Percentiles rank a stretch among this genome's conserved stretches.
Conservation (phyloP, 2,329 filamentous ascomycete genomes). For the Waltergamsia citrina region DNA sequence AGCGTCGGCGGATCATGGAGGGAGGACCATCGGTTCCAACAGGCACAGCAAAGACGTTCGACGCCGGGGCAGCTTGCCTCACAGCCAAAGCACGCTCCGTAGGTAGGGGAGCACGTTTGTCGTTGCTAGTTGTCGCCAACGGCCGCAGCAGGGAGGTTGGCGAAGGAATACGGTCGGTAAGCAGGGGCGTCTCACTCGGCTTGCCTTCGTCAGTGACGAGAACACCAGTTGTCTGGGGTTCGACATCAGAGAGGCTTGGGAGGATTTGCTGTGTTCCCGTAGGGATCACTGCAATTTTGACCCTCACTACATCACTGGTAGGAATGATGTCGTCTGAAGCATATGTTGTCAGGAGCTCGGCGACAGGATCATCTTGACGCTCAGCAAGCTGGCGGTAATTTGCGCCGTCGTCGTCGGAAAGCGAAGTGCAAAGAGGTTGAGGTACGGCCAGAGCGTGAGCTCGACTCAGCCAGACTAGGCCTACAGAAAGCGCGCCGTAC, state of each 20-base stretch:
- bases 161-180: conserved; percentile 22
- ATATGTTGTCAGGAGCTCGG: neutral
- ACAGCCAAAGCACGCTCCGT: too few species aligned
- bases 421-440: neutral
- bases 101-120: too few species aligned
- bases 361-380: neutral
- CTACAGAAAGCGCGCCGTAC: too few species aligned
- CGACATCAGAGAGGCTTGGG: conserved; percentile 16
- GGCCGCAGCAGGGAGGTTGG: conserved; percentile 16
- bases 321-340: conserved; percentile 15
- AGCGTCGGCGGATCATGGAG: conserved; percentile 30
- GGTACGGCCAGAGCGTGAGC: neutral
- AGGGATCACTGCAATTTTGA: conserved; percentile 12
- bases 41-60: conserved; percentile 45
- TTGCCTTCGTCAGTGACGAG: conserved; percentile 11
- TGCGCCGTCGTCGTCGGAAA: neutral
- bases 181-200: conserved; percentile 11
- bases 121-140: neutral
- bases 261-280: conserved; percentile 17
- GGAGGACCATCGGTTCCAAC: conserved; percentile 43
- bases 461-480: neutral
- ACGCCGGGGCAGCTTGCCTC: neutral
- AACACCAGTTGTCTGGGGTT: conserved; percentile 19
- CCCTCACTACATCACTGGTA: conserved; percentile 13
- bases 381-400: neutral